Base-by-base conservation (phyloP, 495 filamentous ascomycete species). In the Penicillium goetzii region DNA sequence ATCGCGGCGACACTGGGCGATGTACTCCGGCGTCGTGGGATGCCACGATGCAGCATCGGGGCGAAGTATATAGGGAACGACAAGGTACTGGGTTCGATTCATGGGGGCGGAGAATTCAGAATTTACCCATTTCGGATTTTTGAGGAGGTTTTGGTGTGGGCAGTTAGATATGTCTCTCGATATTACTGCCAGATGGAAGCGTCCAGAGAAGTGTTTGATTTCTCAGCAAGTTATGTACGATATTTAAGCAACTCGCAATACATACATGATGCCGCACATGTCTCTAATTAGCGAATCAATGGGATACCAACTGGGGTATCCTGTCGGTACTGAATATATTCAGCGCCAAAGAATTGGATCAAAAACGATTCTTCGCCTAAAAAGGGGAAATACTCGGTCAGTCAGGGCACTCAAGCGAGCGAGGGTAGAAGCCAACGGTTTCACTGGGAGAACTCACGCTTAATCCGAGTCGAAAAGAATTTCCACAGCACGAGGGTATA, bases 401-500 rank as follows among this genome's bases (percentile, higher is more conserved):
- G 64, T 19, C 28, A 58, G 3, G 40, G 1, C 3, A 4, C 17
- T 51, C 15, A 25, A 21, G 40, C 3, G 4, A 47, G 23, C 26
- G 0, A 49, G 15, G 10, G 17, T 6, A 11, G 9, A 11, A 26
- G 12, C 2, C n/a, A 17, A 43, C 6, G 4, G 14, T 2, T 15
- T 51, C 26, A 15, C 81, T 4, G 9, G 10, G 21, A 25, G 14
- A 25, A 25, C 88, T 77, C 71, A 89, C 89, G 78, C 57, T 75
- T 68, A 64, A 99, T 92, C 62, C 95, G 79, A 19, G 61, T 74
- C 8, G 75, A 76, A 69, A 99, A 99, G 74, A 99, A 99, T 60
- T 76, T 82, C 91, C 91, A 96, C 69, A 98, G 71, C 21, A 94
- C 88, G 25, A 85, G 67, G 3, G 85, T 76, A 82, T 96, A 97